A percentile compares a stretch with the other conserved stretches of the same genome.
These are phyloP conservation scores for Colletotrichum melonis DNA, from an alignment of 2,329 filamentous ascomycete species.

Conservation along the genomic window DNA sequence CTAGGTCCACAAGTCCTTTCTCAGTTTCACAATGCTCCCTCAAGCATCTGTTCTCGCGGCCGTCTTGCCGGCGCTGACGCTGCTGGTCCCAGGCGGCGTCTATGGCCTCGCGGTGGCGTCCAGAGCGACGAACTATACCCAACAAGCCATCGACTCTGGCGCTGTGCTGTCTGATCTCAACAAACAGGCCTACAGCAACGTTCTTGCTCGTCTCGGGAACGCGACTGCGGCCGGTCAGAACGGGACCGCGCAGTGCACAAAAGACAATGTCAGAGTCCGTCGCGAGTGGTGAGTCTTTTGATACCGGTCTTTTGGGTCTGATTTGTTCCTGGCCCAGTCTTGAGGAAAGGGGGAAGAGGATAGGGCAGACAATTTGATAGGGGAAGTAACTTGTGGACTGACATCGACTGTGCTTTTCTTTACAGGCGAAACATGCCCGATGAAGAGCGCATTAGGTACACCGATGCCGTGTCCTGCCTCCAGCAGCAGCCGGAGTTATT, in stretches of 20 bases:
- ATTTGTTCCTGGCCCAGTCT: not conserved
- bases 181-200: not conserved
- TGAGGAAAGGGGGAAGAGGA: too few species aligned
- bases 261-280: not conserved
- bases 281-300: conserved; percentile 3
- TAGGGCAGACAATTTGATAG: not conserved
- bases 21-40: not conserved
- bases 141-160: conserved; percentile 6
- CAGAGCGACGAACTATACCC: not conserved
- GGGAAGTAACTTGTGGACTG: not conserved
- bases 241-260: conserved; percentile 5
- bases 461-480: conserved; percentile 22
- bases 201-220: not conserved
- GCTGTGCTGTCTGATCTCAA: not conserved
- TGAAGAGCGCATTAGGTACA: conserved; percentile 23
- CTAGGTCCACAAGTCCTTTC: too few species aligned
- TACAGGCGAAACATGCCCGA: conserved; percentile 15
- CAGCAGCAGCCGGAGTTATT: not conserved
- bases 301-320: not conserved
- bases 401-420: not conserved
- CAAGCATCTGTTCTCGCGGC: not conserved
- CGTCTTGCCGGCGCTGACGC: not conserved
- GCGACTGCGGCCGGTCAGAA: not conserved
- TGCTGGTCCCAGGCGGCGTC: not conserved
- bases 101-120: not conserved